Evolutionary conservation across 1,284 basidiomycete genomes (phyloP).

Genomic region (Rhodotorula sp.): DNA sequence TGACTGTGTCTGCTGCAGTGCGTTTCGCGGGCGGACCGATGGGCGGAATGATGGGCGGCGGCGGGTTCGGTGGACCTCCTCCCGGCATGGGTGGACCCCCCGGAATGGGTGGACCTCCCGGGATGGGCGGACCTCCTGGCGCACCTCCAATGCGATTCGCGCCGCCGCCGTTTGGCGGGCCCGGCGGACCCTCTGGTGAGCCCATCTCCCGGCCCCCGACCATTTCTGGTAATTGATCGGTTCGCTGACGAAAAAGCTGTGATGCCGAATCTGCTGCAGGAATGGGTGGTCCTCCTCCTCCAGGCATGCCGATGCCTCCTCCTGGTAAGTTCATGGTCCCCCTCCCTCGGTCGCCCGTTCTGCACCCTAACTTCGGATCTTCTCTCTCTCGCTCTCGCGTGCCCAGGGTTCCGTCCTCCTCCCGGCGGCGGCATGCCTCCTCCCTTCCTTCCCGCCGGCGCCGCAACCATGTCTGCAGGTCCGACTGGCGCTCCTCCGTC

Average conservation of each 20-base stretch:
- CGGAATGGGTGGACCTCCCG: constrained; percentile 5
- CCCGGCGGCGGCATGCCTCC: constrained; percentile 25
- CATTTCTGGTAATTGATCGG: not conserved
- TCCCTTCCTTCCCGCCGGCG: constrained; percentile 23
- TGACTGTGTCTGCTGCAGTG: constrained; percentile 5
- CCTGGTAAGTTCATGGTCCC: constrained; percentile 9
- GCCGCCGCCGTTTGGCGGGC: constrained; percentile 48
- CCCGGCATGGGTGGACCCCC: not conserved
- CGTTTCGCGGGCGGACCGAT: constrained; percentile 23
- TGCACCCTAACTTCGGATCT: too few relatives aligned
- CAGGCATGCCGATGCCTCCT: constrained; percentile 50
- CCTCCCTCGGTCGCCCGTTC: too few relatives aligned
- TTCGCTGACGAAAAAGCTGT: too few relatives aligned
- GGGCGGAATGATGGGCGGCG: constrained; percentile 3
- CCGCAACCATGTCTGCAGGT: not conserved
- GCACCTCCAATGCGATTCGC: constrained; percentile 47
- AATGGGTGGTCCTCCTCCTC: constrained; percentile 51
- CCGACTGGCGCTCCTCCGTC: not conserved
- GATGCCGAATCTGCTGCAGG: not conserved
- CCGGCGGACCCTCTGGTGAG: constrained; percentile 40
- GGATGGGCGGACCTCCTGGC: not conserved
- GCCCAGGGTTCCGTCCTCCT: constrained; percentile 31
- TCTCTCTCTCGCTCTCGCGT: not conserved
- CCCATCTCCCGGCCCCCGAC: too few relatives aligned
- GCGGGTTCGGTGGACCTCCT: constrained; percentile 1